Base-by-base conservation (phyloP, 352 stramenopile species). In the Pelagophyceae sp. region DNA sequence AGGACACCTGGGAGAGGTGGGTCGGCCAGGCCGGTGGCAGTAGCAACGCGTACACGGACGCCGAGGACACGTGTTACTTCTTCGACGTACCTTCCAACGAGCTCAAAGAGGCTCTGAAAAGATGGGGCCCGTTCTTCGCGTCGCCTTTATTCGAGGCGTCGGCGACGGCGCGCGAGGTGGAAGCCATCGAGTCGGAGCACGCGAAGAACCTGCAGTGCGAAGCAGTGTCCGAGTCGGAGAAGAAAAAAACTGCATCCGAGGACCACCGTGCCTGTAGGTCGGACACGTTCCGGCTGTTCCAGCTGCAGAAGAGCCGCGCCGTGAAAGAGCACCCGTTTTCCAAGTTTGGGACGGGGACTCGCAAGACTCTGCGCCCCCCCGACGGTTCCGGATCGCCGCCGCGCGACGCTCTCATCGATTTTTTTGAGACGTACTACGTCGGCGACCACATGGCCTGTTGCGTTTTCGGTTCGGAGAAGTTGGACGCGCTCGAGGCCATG, bases 151-250 rank as follows among this genome's bases (percentile, higher is more conserved):
- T 99, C 81, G 96, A 91, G 3, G 75, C 91, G 74, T 88, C 79
- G 58, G 90, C 91, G 1, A 96, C 93, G 3, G 86, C 92, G 45
- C 85, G 94, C 23, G 96, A 99, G 87, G 88, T 98, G 76, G 95
- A 98, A 78, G 95, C 95, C 0, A 95, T 99, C 37, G 92, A 98
- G 79, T 94, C 89, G 38, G 96, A 99, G 85, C 91, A 98, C 83
- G 86, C 89, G 38, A 98, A 98, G 85, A 98, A 99, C 85, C 80
- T 98, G 51, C 94, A 97, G 85, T n/a, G n/a, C n/a, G n/a, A n/a
- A n/a, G n/a, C n/a, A n/a, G n/a, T n/a, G n/a, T n/a, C n/a, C n/a
- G n/a, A n/a, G n/a, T n/a, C n/a, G n/a, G n/a, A n/a, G n/a, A n/a
- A n/a, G n/a, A n/a, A n/a, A n/a, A n/a, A n/a, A n/a, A n/a, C n/a